Evolutionary conservation across 2,329 filamentous ascomycete species (phyloP).

Genomic region (Trichoderma sp.): DNA sequence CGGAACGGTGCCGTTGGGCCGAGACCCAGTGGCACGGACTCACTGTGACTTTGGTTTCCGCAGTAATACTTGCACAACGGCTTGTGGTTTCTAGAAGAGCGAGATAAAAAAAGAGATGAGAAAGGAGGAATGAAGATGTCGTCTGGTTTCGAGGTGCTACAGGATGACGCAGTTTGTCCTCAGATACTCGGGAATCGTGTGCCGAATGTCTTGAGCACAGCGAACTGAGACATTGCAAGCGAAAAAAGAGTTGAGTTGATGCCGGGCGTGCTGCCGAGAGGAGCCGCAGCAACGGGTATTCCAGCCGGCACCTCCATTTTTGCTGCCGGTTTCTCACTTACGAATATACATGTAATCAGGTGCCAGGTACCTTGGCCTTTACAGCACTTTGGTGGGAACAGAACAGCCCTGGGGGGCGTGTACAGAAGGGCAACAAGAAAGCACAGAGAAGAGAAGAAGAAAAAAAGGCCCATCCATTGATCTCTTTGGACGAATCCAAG

Average conservation of each 20-base stretch:
- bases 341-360: background rate
- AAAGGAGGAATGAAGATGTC: background rate
- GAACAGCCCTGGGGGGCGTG: background rate
- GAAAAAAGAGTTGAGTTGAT: background rate
- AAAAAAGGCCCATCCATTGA: background rate
- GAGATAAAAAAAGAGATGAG: background rate
- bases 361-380: background rate
- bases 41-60: too few relatives aligned
- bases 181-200: constrained; percentile 10
- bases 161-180: constrained; percentile 3
- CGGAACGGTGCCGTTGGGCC: constrained; percentile 24
- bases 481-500: background rate
- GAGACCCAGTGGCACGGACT: constrained; percentile 20
- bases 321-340: background rate
- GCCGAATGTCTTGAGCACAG: background rate
- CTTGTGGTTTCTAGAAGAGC: background rate
- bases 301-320: background rate
- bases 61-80: background rate
- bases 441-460: background rate
- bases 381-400: background rate
- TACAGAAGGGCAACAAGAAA: background rate
- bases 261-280: background rate
- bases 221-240: background rate
- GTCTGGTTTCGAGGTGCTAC: background rate
- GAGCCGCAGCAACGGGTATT: constrained; percentile 5